phyloP scores from a whole-genome alignment of 2,329 filamentous ascomycete genomes.

The Endocalyx cinctus region DNA sequence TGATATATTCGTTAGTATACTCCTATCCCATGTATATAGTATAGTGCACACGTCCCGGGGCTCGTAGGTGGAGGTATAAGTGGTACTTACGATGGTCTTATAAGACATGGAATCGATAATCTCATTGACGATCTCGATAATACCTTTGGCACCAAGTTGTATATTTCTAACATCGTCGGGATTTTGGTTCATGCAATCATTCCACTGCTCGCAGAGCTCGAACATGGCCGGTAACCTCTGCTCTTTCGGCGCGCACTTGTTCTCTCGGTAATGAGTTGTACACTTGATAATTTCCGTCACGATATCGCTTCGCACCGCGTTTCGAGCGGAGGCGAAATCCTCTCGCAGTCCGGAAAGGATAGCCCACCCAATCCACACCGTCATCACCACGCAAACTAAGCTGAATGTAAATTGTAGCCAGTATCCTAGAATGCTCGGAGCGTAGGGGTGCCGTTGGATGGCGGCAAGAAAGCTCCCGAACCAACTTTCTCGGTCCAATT shows the following conservation, averaged over 20 bases:
- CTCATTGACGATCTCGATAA: conserved; percentile 89
- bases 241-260: conserved; percentile 63
- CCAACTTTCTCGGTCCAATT: conserved; percentile 33
- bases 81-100: conserved; percentile 58
- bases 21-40: too few relatives aligned
- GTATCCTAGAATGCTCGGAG: conserved; percentile 54
- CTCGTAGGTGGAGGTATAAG: not conserved
- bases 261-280: conserved; percentile 66
- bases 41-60: too few relatives aligned
- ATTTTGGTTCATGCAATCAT: conserved; percentile 81
- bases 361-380: conserved; percentile 62
- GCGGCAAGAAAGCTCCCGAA: conserved; percentile 42
- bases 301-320: conserved; percentile 63
- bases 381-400: conserved; percentile 32
- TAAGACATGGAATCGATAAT: conserved; percentile 88
- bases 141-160: conserved; percentile 77
- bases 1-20: conserved; percentile 13
- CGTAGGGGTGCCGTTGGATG: conserved; percentile 53
- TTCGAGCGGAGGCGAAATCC: conserved; percentile 70
- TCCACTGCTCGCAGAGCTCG: conserved; percentile 72
- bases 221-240: conserved; percentile 69
- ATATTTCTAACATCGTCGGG: conserved; percentile 73
- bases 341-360: conserved; percentile 65
- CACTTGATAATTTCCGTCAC: conserved; percentile 71
- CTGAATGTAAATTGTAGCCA: conserved; percentile 63